These are phyloP conservation scores for Phtheirospermum japonicum DNA, from an alignment of 257 asterid species.

Conservation along the genomic window DNA sequence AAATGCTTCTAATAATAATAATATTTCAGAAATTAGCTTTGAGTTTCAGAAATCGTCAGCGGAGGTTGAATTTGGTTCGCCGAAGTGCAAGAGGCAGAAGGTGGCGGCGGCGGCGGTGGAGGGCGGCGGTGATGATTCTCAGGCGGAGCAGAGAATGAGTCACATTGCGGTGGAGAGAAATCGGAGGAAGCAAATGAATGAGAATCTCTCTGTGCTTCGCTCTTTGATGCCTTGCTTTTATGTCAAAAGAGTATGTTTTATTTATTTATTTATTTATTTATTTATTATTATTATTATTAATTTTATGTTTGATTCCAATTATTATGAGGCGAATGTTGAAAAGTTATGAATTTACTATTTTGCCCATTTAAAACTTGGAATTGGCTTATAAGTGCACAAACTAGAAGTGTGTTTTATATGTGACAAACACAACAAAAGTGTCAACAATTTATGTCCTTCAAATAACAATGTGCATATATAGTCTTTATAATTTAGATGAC, in stretches of 20 bases:
- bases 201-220: slow-evolving; percentile 63
- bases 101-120: too few species aligned
- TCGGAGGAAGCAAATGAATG: slow-evolving; percentile 85
- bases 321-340: too few species aligned
- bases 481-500: too few species aligned
- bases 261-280: neutral
- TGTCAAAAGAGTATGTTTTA: slow-evolving; percentile 75
- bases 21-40: slow-evolving; percentile 23
- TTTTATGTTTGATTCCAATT: too few species aligned
- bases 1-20: slow-evolving; percentile 23
- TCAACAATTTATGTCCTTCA: too few species aligned
- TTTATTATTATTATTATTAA: too few species aligned
- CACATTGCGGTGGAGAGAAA: slow-evolving; percentile 84
- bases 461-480: too few species aligned
- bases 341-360: too few species aligned
- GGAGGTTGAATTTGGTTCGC: slow-evolving; percentile 31
- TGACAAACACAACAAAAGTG: too few species aligned
- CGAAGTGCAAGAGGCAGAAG: slow-evolving; percentile 46
- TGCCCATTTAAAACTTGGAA: too few species aligned
- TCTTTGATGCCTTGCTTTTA: slow-evolving; percentile 80
- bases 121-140: slow-evolving; percentile 8
- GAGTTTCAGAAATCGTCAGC: slow-evolving; percentile 43
- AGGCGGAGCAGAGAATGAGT: slow-evolving; percentile 37
- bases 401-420: too few species aligned
- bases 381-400: too few species aligned